Conservation (phyloP, 345 rosid genomes). For the Odontarrhena argentea region DNA sequence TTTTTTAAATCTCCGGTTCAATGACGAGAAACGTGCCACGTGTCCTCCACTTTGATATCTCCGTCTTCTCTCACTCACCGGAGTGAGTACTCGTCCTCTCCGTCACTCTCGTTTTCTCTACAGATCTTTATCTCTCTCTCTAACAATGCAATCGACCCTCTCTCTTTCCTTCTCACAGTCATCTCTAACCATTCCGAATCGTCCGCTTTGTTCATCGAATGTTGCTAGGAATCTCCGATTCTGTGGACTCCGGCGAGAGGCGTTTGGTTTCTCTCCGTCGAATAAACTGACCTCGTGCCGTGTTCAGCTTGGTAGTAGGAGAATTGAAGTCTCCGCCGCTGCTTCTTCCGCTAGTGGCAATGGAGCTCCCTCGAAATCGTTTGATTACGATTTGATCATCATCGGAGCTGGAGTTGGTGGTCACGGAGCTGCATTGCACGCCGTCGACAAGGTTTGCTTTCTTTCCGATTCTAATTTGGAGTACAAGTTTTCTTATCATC, state of each 20-base stretch:
- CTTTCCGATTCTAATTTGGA: not conserved
- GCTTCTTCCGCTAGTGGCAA: constrained; percentile 36
- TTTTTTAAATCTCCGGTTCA: constrained; percentile 18
- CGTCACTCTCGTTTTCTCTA: constrained; percentile 26
- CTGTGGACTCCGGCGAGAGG: constrained; percentile 75
- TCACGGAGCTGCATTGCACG: constrained; percentile 96
- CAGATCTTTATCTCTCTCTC: constrained; percentile 16
- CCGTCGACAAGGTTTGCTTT: constrained; percentile 74
- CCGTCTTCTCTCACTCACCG: constrained; percentile 47
- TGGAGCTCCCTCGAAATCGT: constrained; percentile 66
- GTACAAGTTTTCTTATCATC: not conserved
- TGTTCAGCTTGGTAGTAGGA: constrained; percentile 26
- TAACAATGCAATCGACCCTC: constrained; percentile 67
- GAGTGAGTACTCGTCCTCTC: constrained; percentile 30
- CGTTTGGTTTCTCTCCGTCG: constrained; percentile 43
- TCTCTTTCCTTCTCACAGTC: constrained; percentile 58
- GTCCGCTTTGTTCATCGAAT: constrained; percentile 37
- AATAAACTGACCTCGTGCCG: constrained; percentile 26
- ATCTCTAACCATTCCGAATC: constrained; percentile 42
- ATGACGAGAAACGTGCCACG: constrained; percentile 34
- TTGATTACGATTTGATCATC: constrained; percentile 85
- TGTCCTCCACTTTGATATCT: constrained; percentile 53
- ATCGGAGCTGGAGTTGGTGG: constrained; percentile 98
- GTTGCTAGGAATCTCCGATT: constrained; percentile 56
- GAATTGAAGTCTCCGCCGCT: constrained; percentile 45